Base-by-base conservation (phyloP, 2,329 filamentous ascomycete species). In the Metarhizium rileyi region DNA sequence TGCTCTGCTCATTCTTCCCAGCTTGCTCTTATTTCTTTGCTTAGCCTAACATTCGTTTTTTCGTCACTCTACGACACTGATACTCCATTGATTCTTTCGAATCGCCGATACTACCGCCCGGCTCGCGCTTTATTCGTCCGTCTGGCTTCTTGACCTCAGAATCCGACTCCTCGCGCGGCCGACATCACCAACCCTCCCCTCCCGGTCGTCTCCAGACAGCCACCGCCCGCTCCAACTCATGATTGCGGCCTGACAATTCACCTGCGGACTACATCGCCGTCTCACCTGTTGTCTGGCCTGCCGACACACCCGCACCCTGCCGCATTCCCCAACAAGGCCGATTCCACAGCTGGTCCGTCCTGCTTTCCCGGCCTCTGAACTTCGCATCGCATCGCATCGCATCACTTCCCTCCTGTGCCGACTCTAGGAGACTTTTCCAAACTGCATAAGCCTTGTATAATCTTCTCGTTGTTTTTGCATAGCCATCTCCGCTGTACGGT, bases 251-350 rank as follows among this genome's bases (percentile, higher is more conserved):
- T 20, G n/a, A 46, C 6, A 16, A 26, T 44, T 12, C 27, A 43
- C 38, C 16, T 18, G 20, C 40, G 38, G 40, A 26, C 47, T 27
- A 40, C 8, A 35, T 26, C 25, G 30, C 16, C 38, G 25, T 18
- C 36, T 35, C 26, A 23, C 35, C 20, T 27, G 35, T 44, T 43
- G 38, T 44, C 47, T 48, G 18, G 47, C 26, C 18, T 16, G 36
- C 9, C 30, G 22, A 40, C 5, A n/a, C n/a, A n/a, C n/a, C n/a
- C 23, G 47, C 40, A 26, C 38, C n/a, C 33, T 44, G 16, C 40
- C 47, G 38, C 47, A 48, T 48, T 48, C 47, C n/a, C n/a, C n/a
- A n/a, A n/a, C 47, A 48, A 28, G 2, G 4, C 18, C 30, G 20
- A 2, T 16, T 35, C 5, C 18, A 20, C 18, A 20, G 38, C 9